These are phyloP conservation scores for Monilinia aucupariae DNA, from an alignment of 2,329 filamentous ascomycete species.

Conservation along the genomic window DNA sequence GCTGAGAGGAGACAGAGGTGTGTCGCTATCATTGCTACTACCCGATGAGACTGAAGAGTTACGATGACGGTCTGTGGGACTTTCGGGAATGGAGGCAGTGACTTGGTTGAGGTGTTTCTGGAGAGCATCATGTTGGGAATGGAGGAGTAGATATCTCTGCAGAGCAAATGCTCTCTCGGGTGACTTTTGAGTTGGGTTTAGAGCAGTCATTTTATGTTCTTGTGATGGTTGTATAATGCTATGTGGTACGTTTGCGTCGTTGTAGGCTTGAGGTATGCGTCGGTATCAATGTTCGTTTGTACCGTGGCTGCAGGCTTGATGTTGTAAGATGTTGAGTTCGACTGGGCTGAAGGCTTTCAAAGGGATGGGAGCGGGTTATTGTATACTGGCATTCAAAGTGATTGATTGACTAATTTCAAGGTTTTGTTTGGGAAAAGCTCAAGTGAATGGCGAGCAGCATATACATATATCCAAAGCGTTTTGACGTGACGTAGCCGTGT, in stretches of 20 bases:
- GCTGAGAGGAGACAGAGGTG: conserved; percentile 2
- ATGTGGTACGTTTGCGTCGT: not conserved
- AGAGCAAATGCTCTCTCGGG: conserved; percentile 34
- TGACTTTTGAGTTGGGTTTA: conserved; percentile 25
- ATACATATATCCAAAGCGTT: not conserved
- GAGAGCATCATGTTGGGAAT: conserved; percentile 35
- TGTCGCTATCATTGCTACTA: not conserved
- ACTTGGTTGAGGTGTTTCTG: conserved; percentile 34
- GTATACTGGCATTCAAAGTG: not conserved
- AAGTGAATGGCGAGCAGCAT: conserved; percentile 4
- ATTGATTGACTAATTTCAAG: not conserved
- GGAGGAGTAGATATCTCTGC: conserved; percentile 36
- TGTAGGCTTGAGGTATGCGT: not conserved
- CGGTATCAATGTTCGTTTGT: not conserved
- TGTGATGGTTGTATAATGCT: not conserved
- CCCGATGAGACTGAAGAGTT: conserved; percentile 18
- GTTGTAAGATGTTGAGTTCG: not conserved
- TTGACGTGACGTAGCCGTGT: conserved; percentile 5
- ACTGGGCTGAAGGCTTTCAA: not conserved
- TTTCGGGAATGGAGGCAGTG: conserved; percentile 16
- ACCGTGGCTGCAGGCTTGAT: not conserved
- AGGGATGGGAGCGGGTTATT: not conserved
- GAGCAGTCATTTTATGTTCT: not conserved
- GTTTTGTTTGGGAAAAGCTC: not conserved
- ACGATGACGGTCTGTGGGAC: conserved; percentile 7